Percentiles rank a stretch among this genome's conserved stretches.
Evolutionary conservation across 495 filamentous ascomycete genomes (phyloP).

Genomic region (Cercophora newfieldiana): DNA sequence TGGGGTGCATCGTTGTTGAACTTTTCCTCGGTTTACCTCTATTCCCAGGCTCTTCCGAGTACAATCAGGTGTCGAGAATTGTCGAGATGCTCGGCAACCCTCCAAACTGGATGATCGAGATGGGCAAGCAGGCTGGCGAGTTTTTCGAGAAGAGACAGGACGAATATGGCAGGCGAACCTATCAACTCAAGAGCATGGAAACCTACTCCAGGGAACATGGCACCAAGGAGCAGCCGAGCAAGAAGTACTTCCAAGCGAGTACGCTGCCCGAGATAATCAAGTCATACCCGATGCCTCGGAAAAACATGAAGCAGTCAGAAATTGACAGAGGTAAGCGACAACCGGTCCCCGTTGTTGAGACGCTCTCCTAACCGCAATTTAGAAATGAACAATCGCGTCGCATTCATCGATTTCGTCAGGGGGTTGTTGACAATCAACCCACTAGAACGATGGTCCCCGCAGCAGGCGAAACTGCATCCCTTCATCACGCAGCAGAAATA

Average conservation of each 20-base stretch:
- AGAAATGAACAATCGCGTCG: slow-evolving; percentile 98
- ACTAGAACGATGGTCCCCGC: slow-evolving; percentile 95
- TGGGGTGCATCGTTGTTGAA: slow-evolving; percentile 98
- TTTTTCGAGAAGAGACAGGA: slow-evolving; percentile 94
- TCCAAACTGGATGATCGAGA: slow-evolving; percentile 98
- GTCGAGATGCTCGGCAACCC: slow-evolving; percentile 98
- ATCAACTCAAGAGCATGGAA: slow-evolving; percentile 94
- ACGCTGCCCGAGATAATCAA: slow-evolving; percentile 96
- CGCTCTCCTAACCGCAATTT: slow-evolving; percentile 12
- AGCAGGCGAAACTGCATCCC: slow-evolving; percentile 95
- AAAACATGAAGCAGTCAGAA: slow-evolving; percentile 98
- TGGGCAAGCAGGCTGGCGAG: slow-evolving; percentile 96
- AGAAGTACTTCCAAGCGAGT: slow-evolving; percentile 96
- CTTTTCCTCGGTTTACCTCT: slow-evolving; percentile 93
- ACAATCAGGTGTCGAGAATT: slow-evolving; percentile 96
- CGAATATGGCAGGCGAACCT: slow-evolving; percentile 87
- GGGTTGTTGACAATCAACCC: slow-evolving; percentile 94
- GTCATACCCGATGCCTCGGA: slow-evolving; percentile 95
- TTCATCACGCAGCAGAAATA: slow-evolving; percentile 99
- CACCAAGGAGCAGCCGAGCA: slow-evolving; percentile 98
- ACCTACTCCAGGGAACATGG: slow-evolving; percentile 93
- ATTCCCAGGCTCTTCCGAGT: slow-evolving; percentile 98
- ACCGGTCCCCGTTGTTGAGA: not conserved
- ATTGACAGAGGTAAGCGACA: slow-evolving; percentile 83
- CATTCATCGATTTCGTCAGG: slow-evolving; percentile 99